Conservation (phyloP, 768 basidiomycete genomes). For the Rhodosporidiobolus sp. region DNA sequence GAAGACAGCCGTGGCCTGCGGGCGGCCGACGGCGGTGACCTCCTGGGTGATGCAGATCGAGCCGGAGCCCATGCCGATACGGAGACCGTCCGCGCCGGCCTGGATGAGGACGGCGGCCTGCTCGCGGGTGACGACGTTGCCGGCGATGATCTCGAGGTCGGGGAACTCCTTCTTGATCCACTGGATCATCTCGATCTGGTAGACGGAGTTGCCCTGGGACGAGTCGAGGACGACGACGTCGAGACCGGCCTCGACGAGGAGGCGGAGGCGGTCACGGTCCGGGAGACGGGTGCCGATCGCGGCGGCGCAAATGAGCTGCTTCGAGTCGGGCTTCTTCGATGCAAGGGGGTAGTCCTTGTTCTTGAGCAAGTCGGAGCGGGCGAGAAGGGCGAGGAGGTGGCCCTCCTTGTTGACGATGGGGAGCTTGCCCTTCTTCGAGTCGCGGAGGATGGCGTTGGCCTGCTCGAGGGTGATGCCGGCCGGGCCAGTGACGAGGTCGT, state of each 20-base stretch:
- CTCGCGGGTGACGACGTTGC: conserved; percentile 96
- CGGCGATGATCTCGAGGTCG: conserved; percentile 85
- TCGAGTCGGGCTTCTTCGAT: conserved; percentile 80
- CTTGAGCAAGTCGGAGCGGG: conserved; percentile 94
- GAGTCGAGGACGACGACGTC: conserved; percentile 95
- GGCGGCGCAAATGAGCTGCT: conserved; percentile 94
- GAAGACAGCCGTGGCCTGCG: conserved; percentile 97
- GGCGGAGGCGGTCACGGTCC: conserved; percentile 75
- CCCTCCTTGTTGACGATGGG: conserved; percentile 71
- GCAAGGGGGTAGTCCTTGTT: conserved; percentile 95
- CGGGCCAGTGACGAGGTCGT: conserved; percentile 74
- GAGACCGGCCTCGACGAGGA: conserved; percentile 88
- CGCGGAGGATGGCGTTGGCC: conserved; percentile 90
- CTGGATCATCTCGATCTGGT: conserved; percentile 86
- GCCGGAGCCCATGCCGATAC: conserved; percentile 96
- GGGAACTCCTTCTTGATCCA: conserved; percentile 89
- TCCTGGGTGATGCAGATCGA: conserved; percentile 99
- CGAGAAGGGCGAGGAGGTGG: conserved; percentile 75
- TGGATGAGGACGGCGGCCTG: conserved; percentile 91
- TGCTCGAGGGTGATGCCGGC: conserved; percentile 84
- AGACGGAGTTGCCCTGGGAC: conserved; percentile 92
- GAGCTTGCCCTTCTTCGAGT: conserved; percentile 96
- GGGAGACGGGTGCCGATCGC: conserved; percentile 88
- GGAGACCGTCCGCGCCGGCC: conserved; percentile 91
- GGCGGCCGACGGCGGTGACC: conserved; percentile 97